These are phyloP conservation scores for Fusarium keratoplasticum DNA, from an alignment of 2,329 filamentous ascomycete species.

Conservation along the genomic window DNA sequence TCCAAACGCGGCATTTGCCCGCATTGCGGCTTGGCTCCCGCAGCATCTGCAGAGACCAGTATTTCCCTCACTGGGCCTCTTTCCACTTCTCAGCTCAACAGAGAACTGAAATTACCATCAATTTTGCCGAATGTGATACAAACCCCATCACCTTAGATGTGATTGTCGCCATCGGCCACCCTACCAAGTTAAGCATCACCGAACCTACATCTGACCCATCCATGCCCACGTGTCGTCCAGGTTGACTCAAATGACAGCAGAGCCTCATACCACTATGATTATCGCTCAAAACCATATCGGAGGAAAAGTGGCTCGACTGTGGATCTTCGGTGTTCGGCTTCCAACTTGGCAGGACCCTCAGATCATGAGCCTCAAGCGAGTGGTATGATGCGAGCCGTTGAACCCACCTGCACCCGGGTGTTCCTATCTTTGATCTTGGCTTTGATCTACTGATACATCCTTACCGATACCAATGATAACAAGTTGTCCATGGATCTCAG, in stretches of 20 bases:
- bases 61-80: background rate
- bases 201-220: background rate
- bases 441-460: background rate
- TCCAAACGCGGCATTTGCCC: background rate
- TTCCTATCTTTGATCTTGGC: background rate
- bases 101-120: background rate
- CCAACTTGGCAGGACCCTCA: background rate
- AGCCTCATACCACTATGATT: background rate
- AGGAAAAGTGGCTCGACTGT: background rate
- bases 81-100: background rate
- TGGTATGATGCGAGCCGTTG: background rate
- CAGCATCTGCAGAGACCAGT: background rate
- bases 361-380: background rate
- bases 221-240: background rate
- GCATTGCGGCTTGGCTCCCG: background rate
- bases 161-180: background rate
- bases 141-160: background rate
- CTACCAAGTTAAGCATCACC: background rate
- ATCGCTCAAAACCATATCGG: background rate
- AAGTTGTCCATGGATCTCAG: background rate
- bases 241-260: background rate
- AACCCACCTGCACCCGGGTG: background rate
- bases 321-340: background rate
- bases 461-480: background rate
- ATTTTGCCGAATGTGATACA: background rate